Base-by-base conservation (phyloP, 1,284 basidiomycete species). In the Anthracocystis walkeri region DNA sequence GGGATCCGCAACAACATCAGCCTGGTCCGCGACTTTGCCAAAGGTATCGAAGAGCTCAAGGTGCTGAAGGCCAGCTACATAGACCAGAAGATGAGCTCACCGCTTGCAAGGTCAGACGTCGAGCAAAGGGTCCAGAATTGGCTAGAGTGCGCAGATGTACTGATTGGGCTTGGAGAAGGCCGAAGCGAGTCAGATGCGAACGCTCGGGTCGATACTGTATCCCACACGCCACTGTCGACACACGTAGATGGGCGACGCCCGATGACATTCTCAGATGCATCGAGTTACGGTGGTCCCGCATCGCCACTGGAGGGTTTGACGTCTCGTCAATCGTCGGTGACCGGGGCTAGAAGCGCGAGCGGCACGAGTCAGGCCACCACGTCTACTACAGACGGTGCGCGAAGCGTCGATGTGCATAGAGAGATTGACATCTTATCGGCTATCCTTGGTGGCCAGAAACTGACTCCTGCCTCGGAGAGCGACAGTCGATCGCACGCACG, bases 351-450 rank as follows among this genome's bases (percentile, higher is more conserved):
- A 25, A 77, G 60, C 35, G 49, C 49, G 14, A 77, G 74, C 45
- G 70, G 70, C 11, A 62, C 58, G 14, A 77, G 67, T 20, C 69
- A 70, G 35, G 29, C 48, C 10, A 58, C 75, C 7, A 46, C 60
- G 4, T 70, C 71, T 0, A 67, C 64, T 7, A 65, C 65, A 0
- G 70, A 70, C 7, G 51, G 52, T 25, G 62, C 18, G 4, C 58
- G 79, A 8, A 68, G 60, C 53, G 68, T 81, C 8, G 63, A 77
- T 23, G 67, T 57, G 20, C 66, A 79, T 45, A 46, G 79, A 14
- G 79, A 81, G 59, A 74, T 79, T n/a, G 79, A 81, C 57, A 81
- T 81, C 42, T 38, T 81, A 8, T 69, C 77, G 16, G 68, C 75
- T 46, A 78, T 81, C 52, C 65, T 81, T 1, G 77, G 78, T 2